Base-by-base conservation (phyloP, 495 filamentous ascomycete genomes). In the Amniculicola lignicola region DNA sequence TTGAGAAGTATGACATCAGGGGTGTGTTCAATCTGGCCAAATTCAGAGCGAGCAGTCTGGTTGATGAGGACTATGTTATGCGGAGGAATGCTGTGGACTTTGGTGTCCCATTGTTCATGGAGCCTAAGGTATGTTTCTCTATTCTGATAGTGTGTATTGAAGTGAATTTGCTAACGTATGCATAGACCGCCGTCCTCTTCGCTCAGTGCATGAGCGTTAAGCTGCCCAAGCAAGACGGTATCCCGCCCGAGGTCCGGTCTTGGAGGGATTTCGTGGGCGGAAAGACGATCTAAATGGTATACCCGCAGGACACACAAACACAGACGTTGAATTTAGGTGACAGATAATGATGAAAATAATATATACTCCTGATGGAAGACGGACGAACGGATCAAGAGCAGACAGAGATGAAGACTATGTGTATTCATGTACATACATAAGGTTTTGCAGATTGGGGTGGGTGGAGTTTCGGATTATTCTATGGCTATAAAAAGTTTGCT, bases 41-140 rank as follows among this genome's bases (percentile, higher is more conserved):
- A 68, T 82, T 79, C 51, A 78, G 92, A 61, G 93, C 82, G 49
- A 89, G 90, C 77, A 91, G 84, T 21, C 75, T 89, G 54, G 75
- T 88, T 47, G 93, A 98, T 68, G 90, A 92, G 59, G 92, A 97
- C 74, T 98, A 98, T 62, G 90, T 97, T 40, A 98, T 97, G 93
- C 83, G 93, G 61, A 83, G 94, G 64, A 96, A 98, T 67, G 93
- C 92, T 14, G 94, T 98, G 36, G 93, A 98, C 75, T 98, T 98
- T 70, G 90, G 91, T 51, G 90, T 97, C 19, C 93, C 93, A 31
- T 77, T 97, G 56, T 98, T 97, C 72, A 96, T 96, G 91, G 93
- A 98, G 75, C 92, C 93, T 18, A 94, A 93, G 87, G 92, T 96
- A 77, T 77, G 85, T 73, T 28, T 33, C 41, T 15, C 15, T 22